Conservation (phyloP, 495 filamentous ascomycete species). For the Wilcoxina mikolae region DNA sequence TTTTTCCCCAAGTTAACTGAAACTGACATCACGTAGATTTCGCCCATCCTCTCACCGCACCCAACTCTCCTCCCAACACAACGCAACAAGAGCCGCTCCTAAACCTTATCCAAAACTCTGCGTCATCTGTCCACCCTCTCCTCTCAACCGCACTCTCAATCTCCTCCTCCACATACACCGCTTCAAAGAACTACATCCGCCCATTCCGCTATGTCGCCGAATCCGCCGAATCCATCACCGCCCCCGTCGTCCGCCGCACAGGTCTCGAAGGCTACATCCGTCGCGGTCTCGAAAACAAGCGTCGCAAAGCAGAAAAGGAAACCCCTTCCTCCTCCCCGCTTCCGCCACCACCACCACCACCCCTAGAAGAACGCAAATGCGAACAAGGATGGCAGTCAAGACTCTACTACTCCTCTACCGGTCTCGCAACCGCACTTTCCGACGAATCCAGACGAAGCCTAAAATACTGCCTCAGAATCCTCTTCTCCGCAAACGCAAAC, state of each 20-base stretch:
- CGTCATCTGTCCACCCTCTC: constrained; percentile 31
- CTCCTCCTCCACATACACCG: constrained; percentile 65
- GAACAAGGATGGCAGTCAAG: constrained; percentile 50
- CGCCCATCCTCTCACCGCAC: constrained; percentile 12
- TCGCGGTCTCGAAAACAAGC: constrained; percentile 43
- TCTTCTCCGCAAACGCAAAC: constrained; percentile 63
- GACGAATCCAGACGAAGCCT: constrained; percentile 65
- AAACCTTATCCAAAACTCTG: constrained; percentile 32
- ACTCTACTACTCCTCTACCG: constrained; percentile 68
- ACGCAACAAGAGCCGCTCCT: constrained; percentile 43
- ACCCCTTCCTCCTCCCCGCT: constrained; percentile 24
- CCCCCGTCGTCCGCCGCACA: constrained; percentile 65
- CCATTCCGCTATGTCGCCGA: constrained; percentile 70
- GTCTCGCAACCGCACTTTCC: constrained; percentile 72
- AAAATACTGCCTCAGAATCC: constrained; percentile 58
- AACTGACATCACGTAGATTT: constrained; percentile 16
- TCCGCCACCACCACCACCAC: constrained; percentile 27
- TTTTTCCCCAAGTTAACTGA: constrained; percentile 6
- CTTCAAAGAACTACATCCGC: constrained; percentile 73
- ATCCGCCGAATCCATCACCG: constrained; percentile 71
- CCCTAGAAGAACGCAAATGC: constrained; percentile 38
- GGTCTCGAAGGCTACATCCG: constrained; percentile 70
- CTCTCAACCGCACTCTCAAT: constrained; percentile 69
- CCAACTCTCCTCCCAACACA: constrained; percentile 24
- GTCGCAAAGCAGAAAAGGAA: constrained; percentile 27